Base-by-base conservation (phyloP, 2,329 filamentous ascomycete genomes). In the Sarocladium kiliense region DNA sequence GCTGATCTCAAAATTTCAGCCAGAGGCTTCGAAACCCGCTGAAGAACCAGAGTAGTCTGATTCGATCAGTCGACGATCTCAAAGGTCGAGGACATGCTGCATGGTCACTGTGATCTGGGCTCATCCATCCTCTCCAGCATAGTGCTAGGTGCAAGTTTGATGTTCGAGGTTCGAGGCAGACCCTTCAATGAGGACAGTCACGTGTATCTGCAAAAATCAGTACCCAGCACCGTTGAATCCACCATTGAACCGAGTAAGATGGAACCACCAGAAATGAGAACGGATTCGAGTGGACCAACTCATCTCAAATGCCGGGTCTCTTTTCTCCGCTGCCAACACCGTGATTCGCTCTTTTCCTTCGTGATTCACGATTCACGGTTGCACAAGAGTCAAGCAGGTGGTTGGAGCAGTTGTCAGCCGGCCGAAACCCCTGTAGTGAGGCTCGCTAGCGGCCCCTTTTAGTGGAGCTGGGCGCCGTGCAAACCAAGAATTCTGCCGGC, bases 401-500 rank as follows among this genome's bases (percentile, higher is more conserved):
- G 47, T 36, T 51, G 47, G 27, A 12, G 47, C 27, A 36, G 47
- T 16, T 36, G 47, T 32, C 23, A 49, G 11, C 47, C 12, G 26
- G 18, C 4, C 21, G 3, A 10, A 9, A 44, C 41, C 41, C 41
- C 26, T 49, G 44, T 19, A 27, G 44, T 27, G 23, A 44, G 21
- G 41, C 41, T 9, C 19, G 21, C 41, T 49, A 49, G 44, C 44
- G 18, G 7, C 44, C 23, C 3, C 11, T 32, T 18, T 3, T 25
- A 49, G 37, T 41, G 37, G 37, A 41, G 41, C 41, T 23, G 14
- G 23, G 44, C 16, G 25, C 41, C 16, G 18, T 9, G 41, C 9
- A 12, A 11, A n/a, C 44, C 44, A 14, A 30, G 30, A 36, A 51
- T 51, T 51, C 47, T 51, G 47, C 47, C 47, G 47, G 47, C 47